These are phyloP conservation scores for Clavispora vitiphila DNA, from an alignment of 805 yeast genomes.

Conservation along the genomic window DNA sequence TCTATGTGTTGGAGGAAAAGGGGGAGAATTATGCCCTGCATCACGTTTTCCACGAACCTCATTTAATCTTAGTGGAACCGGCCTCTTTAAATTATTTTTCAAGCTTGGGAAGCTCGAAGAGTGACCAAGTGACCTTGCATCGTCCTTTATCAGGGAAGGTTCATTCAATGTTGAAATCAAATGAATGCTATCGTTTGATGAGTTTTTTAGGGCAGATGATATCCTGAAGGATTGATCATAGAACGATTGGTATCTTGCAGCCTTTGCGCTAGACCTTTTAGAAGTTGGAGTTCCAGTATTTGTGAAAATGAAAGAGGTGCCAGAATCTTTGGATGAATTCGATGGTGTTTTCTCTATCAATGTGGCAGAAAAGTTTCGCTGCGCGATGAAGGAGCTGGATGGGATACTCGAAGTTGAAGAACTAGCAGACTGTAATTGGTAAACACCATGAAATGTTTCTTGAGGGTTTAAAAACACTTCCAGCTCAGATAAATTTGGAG, in stretches of 20 bases:
- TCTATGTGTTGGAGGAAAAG: background rate
- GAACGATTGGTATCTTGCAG: constrained; percentile 43
- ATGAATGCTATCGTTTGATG: constrained; percentile 28
- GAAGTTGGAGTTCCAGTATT: constrained; percentile 15
- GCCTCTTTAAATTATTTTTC: constrained; percentile 3
- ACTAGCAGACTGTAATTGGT: constrained; percentile 27
- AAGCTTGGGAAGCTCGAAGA: constrained; percentile 20
- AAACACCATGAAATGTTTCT: constrained; percentile 17
- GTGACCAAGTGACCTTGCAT: constrained; percentile 14
- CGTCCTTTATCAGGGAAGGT: background rate
- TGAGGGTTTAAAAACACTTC: constrained; percentile 21
- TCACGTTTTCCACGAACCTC: constrained; percentile 1
- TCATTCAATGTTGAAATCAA: constrained; percentile 12
- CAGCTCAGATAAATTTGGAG: background rate
- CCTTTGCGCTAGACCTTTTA: constrained; percentile 39
- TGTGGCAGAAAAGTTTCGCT: constrained; percentile 4
- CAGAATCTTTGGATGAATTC: constrained; percentile 29
- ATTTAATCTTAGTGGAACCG: background rate
- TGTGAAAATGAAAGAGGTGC: constrained; percentile 6
- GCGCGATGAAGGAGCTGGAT: constrained; percentile 3
- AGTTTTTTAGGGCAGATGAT: constrained; percentile 38
- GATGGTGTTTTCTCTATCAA: constrained; percentile 30
- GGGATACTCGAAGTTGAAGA: constrained; percentile 31
- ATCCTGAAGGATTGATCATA: constrained; percentile 41
- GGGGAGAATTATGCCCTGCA: background rate